Percentiles rank a stretch among this genome's conserved stretches.
Conservation (phyloP, 2,329 filamentous ascomycete genomes). For the Penicillium sp. region DNA sequence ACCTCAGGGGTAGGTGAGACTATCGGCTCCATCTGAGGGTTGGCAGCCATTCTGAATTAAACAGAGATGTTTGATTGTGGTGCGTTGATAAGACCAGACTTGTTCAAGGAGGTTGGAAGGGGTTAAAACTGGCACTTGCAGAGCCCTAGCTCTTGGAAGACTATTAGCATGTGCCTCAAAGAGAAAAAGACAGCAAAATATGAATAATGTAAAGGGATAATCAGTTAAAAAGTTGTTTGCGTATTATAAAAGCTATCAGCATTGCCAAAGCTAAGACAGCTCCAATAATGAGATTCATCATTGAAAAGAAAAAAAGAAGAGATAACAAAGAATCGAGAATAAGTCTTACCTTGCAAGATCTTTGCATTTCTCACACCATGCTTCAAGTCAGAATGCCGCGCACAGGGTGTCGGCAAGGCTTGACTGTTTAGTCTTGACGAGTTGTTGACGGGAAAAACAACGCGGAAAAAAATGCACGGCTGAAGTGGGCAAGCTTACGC, state of each 20-base stretch:
- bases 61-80: not conserved
- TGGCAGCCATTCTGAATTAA: slow-evolving; percentile 43
- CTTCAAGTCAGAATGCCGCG: slow-evolving; percentile 9
- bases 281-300: slow-evolving; percentile 69
- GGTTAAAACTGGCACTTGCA: slow-evolving; percentile 31
- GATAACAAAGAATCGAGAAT: not conserved
- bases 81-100: slow-evolving; percentile 16
- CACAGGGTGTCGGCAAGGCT: slow-evolving; percentile 2
- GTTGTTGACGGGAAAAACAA: not conserved
- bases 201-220: not conserved
- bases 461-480: too few relatives aligned
- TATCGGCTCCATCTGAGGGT: slow-evolving; percentile 49
- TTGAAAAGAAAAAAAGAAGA: slow-evolving; percentile 15
- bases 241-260: slow-evolving; percentile 61
- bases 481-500: too few relatives aligned
- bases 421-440: not conserved
- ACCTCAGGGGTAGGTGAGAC: slow-evolving; percentile 38
- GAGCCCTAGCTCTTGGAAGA: slow-evolving; percentile 22
- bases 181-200: slow-evolving; percentile 17
- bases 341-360: slow-evolving; percentile 14
- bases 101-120: slow-evolving; percentile 32
- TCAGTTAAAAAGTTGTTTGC: slow-evolving; percentile 14
- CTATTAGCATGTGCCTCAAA: not conserved
- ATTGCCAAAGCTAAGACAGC: slow-evolving; percentile 64
- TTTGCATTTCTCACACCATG: slow-evolving; percentile 16